A percentile compares a stretch with the other conserved stretches of the same genome.
phyloP scores from a whole-genome alignment of 768 basidiomycete species.

The Termitomyces sp. region DNA sequence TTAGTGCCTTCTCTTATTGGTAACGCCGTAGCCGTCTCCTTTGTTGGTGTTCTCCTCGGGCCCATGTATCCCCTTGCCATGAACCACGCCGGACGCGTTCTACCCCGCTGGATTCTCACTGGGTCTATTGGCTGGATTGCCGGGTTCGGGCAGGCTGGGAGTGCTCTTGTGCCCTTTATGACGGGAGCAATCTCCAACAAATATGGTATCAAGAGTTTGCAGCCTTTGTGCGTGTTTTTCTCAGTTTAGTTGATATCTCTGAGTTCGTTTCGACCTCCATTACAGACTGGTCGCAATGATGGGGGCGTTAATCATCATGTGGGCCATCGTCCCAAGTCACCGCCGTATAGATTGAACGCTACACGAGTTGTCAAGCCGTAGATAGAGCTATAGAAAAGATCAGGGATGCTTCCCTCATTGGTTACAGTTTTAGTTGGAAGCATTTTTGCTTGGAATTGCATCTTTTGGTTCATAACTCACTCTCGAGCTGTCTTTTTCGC shows the following conservation, averaged over 20 bases:
- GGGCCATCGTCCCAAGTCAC: conserved; percentile 44
- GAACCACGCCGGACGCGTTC: conserved; percentile 62
- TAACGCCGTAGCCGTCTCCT: conserved; percentile 56
- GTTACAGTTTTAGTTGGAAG: too few species aligned
- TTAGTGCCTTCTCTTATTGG: conserved; percentile 61
- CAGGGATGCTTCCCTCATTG: too few species aligned
- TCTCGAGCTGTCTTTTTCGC: too few species aligned
- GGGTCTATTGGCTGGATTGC: conserved; percentile 68
- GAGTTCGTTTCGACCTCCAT: background rate
- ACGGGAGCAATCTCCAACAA: conserved; percentile 64
- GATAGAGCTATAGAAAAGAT: too few species aligned
- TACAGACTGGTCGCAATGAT: conserved; percentile 58
- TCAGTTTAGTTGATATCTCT: background rate
- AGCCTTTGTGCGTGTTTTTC: conserved; percentile 49
- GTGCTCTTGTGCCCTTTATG: conserved; percentile 68
- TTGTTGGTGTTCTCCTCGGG: conserved; percentile 68
- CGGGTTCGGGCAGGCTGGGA: conserved; percentile 67
- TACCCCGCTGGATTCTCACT: conserved; percentile 69
- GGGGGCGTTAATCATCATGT: conserved; percentile 51
- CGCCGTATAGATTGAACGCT: background rate
- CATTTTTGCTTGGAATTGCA: too few species aligned
- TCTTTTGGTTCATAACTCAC: too few species aligned
- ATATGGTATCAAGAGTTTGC: conserved; percentile 57
- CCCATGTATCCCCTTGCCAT: conserved; percentile 74
- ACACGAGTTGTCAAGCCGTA: too few species aligned